Evolutionary conservation across 805 yeast genomes (phyloP).

Genomic region (Candida palmyrensis): DNA sequence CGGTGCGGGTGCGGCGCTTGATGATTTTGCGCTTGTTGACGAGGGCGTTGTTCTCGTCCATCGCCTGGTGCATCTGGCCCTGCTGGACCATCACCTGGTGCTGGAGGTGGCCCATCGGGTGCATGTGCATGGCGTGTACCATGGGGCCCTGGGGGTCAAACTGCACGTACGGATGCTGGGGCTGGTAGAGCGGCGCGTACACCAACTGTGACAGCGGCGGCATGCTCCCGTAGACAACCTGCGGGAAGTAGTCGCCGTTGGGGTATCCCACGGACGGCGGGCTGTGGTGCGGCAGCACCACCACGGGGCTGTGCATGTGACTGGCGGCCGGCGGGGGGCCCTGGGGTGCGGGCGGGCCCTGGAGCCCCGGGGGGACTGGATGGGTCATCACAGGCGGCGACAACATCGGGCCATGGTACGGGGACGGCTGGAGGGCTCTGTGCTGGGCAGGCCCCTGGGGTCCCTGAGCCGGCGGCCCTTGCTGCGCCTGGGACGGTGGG

Average conservation of each 20-base stretch:
- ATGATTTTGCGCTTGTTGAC: constrained; percentile 39
- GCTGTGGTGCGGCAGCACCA: constrained; percentile 1
- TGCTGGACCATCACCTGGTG: constrained; percentile 5
- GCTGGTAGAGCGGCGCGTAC: constrained; percentile 1
- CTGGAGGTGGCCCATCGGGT: constrained; percentile 4
- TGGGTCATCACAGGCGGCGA: too few species aligned
- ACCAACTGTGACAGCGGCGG: neutral
- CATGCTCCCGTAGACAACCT: neutral
- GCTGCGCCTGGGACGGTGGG: neutral
- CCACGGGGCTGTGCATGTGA: too few species aligned
- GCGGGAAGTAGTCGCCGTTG: neutral
- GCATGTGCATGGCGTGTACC: constrained; percentile 4
- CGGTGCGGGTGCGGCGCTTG: constrained; percentile 65
- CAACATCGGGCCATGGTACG: too few species aligned
- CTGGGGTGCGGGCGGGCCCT: neutral
- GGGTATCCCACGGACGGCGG: neutral
- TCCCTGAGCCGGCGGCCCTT: neutral
- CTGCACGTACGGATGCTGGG: constrained; percentile 2
- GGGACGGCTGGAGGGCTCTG: too few species aligned
- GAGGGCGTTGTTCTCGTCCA: constrained; percentile 25
- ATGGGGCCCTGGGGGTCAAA: constrained; percentile 5
- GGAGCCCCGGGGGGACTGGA: too few species aligned
- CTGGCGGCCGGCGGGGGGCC: too few species aligned
- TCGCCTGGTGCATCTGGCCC: neutral
- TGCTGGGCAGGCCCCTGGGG: too few species aligned